phyloP scores from a whole-genome alignment of 495 filamentous ascomycete genomes.

The Elasticomyces elasticus region DNA sequence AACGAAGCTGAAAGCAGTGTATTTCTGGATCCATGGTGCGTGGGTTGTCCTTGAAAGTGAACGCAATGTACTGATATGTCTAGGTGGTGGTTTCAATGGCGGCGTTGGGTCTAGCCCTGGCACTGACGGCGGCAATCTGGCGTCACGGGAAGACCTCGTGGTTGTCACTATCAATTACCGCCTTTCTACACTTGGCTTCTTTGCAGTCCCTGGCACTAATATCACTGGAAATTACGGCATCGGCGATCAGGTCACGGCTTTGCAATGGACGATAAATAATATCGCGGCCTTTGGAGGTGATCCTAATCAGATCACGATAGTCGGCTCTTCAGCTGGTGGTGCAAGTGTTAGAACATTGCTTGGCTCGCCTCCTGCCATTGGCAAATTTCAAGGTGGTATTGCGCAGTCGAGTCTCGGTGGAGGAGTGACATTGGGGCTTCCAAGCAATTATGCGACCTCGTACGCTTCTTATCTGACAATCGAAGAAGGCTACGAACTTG shows the following conservation, averaged over 20 bases:
- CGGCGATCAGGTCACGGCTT: constrained; percentile 42
- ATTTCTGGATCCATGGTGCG: constrained; percentile 7
- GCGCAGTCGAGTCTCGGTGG: constrained; percentile 40
- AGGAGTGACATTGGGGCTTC: constrained; percentile 30
- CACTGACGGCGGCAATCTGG: constrained; percentile 21
- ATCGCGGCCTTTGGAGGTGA: constrained; percentile 49
- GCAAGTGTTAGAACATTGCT: constrained; percentile 12
- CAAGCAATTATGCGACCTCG: constrained; percentile 36
- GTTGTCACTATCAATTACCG: constrained; percentile 19
- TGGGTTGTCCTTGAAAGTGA: not conserved
- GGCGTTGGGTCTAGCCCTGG: constrained; percentile 28
- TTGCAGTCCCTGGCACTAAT: constrained; percentile 9
- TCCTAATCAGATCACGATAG: constrained; percentile 26
- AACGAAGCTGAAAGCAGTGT: constrained; percentile 13
- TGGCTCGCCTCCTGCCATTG: constrained; percentile 30
- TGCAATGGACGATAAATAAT: constrained; percentile 47
- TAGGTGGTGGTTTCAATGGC: constrained; percentile 18
- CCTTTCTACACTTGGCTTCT: not conserved
- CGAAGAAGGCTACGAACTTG: constrained; percentile 29
- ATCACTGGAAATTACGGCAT: constrained; percentile 30
- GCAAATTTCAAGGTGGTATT: constrained; percentile 33
- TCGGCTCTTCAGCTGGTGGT: constrained; percentile 1
- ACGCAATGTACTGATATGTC: not conserved
- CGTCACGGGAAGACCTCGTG: constrained; percentile 25
- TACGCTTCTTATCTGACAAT: constrained; percentile 40